Conservation (phyloP, 495 filamentous ascomycete genomes). For the Trichoderma reesei region DNA sequence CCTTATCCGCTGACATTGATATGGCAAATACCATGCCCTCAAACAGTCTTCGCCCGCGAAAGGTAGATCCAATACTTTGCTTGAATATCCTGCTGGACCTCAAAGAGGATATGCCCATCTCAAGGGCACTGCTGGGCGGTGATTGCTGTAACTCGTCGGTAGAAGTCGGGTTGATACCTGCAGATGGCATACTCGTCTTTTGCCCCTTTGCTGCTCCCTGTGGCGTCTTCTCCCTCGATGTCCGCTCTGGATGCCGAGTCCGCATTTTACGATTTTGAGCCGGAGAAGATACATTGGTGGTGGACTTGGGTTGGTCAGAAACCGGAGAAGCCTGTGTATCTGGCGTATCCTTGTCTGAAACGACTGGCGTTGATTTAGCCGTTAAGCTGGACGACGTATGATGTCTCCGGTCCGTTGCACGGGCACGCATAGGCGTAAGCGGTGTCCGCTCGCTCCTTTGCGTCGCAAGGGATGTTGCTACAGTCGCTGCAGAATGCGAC, state of each 20-base stretch:
- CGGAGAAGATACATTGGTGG: neutral
- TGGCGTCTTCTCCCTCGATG: neutral
- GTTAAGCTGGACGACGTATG: neutral
- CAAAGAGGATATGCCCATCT: conserved; percentile 20
- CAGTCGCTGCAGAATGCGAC: neutral
- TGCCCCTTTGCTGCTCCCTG: neutral
- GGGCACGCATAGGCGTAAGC: neutral
- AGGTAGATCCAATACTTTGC: conserved; percentile 12
- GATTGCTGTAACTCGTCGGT: conserved; percentile 14
- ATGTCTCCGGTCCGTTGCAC: neutral
- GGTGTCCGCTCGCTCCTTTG: neutral
- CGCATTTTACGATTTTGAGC: neutral
- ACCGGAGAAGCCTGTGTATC: neutral
- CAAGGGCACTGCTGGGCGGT: conserved; percentile 15
- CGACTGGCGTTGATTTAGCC: neutral
- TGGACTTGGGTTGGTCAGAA: neutral
- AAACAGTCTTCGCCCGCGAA: conserved; percentile 42
- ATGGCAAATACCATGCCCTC: conserved; percentile 73
- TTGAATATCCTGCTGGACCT: conserved; percentile 14
- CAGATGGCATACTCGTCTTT: neutral
- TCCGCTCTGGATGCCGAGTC: neutral
- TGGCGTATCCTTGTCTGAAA: neutral
- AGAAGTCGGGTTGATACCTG: neutral
- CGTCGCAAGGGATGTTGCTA: neutral
- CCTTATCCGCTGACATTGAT: conserved; percentile 45